Percentiles rank a stretch among this genome's conserved stretches.
Conservation (phyloP, 495 filamentous ascomycete species). For the Hypoxylon cercidicola region DNA sequence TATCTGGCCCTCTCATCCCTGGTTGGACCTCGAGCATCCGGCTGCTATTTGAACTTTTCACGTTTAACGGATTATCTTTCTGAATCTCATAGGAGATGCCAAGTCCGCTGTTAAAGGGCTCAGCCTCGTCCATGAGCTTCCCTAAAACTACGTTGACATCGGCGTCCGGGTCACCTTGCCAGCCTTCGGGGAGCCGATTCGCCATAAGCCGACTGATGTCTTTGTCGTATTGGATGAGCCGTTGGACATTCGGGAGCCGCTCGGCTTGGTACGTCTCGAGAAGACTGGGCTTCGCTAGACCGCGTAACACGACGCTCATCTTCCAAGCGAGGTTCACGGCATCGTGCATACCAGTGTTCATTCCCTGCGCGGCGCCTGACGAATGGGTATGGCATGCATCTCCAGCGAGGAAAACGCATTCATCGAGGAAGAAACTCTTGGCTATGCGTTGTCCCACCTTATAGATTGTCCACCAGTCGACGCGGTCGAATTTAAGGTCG, state of each 20-base stretch:
- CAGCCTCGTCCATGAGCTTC: slow-evolving; percentile 51
- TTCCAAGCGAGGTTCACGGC: slow-evolving; percentile 70
- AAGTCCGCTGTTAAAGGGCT: slow-evolving; percentile 56
- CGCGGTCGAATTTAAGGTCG: slow-evolving; percentile 51
- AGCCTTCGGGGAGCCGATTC: slow-evolving; percentile 50
- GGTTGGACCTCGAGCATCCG: slow-evolving; percentile 19
- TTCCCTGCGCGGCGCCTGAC: slow-evolving; percentile 67
- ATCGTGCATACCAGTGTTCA: slow-evolving; percentile 71
- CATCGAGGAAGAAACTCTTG: slow-evolving; percentile 51
- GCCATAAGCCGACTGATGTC: slow-evolving; percentile 52
- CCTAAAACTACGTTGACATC: slow-evolving; percentile 58
- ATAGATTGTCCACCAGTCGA: slow-evolving; percentile 65
- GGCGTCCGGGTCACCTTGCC: slow-evolving; percentile 53
- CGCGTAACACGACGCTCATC: slow-evolving; percentile 49
- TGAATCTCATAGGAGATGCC: slow-evolving; percentile 52
- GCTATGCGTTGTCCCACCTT: slow-evolving; percentile 65
- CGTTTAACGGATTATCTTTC: slow-evolving; percentile 46
- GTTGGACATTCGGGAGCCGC: slow-evolving; percentile 48
- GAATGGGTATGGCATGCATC: slow-evolving; percentile 70
- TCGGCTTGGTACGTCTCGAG: slow-evolving; percentile 55
- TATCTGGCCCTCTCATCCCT: slow-evolving; percentile 56
- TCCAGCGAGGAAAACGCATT: slow-evolving; percentile 63
- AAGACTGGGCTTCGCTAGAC: slow-evolving; percentile 31
- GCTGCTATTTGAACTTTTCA: slow-evolving; percentile 28
- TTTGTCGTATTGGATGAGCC: slow-evolving; percentile 50